Base-by-base conservation (phyloP, 306 rosid genomes). In the Quercus berberidifolia region DNA sequence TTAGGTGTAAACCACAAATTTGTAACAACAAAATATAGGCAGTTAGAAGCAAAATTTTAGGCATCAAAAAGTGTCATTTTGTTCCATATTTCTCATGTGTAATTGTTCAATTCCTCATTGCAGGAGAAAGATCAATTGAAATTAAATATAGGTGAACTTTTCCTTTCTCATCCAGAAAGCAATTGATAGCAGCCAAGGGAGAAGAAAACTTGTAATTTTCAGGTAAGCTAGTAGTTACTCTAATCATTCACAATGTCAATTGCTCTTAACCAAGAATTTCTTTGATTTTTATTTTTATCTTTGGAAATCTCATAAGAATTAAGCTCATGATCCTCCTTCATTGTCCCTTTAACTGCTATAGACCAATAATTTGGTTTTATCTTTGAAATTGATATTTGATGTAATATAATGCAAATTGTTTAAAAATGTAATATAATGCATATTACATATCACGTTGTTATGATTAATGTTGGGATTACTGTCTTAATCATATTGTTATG, bases 1-100 rank as follows among this genome's bases (percentile, higher is more conserved):
- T 38, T 7, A 51, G 43, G 63, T 21, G 64, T n/a, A 14, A 55
- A 43, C 85, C 85, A 81, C 85, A 81, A 69, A 65, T 51, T 69
- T 69, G 65, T 38, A 74, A 71, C 85, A 52, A 60, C 69, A 68
- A 75, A 69, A 14, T 17, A 12, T 35, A 21, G 65, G 65, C 31
- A 23, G 78, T 79, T 80, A 64, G 28, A 74, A 52, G 57, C 69
- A 70, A 69, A 74, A 52, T 72, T 21, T 35, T 63, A 68, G 83
- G 68, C 58, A 19, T 19, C 54, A 78, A 68, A 14, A 41, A 43
- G 43, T 70, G 52, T 63, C 54, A 62, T 31, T 55, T 62, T 20
- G 75, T 71, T 71, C 8, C n/a, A 8, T 58, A 71, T 58, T 56
- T 58, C 68, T 20, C 10, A 19, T 68, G 74, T 23, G 21, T 25